Base-by-base conservation (phyloP, 345 rosid species). In the Arabidopsis thaliana region DNA sequence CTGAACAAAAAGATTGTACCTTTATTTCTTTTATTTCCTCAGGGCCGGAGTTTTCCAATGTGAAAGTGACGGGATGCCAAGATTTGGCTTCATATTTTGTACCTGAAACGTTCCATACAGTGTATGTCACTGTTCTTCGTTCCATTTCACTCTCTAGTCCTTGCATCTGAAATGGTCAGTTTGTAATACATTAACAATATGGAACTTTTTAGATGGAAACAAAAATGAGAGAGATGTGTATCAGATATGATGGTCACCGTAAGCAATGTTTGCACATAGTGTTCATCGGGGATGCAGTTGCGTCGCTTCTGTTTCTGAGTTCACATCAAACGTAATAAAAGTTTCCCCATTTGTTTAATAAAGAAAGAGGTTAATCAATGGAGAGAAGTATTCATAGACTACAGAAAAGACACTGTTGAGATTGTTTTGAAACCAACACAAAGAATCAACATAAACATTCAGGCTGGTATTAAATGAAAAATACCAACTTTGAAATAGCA, bases 61-160 rank as follows among this genome's bases (percentile, higher is more conserved):
- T 79, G 78, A 89, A 90, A 50, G 94, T 92, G 33, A 85, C 75
- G 23, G 99, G 99, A 83, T 95, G 99, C 99, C 98, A 95, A 52
- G 87, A 86, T 73, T 82, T 84, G 52, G 81, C 77, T 59, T 89
- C 94, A 80, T 78, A 83, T 76, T 83, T 86, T 38, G 85, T 61
- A 22, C 83, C 80, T 0, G 98, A 85, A 50, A 72, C 77, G 75
- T 92, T 90, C 99, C 99, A 95, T 20, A 76, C 75, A 8, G 98
- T 89, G 77, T 89, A 95, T 5, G 99, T 92, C 81, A 95, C 66
- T 6, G 99, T 85, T 83, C 99, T 87, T 72, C 87, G 85, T 69
- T 90, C 97, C 74, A 92, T 76, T 69, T 89, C 91, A 71, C 65
- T 71, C 84, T 95, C 99, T 42, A 92, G 87, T 16, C 74, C 98